These are phyloP conservation scores for Malania oleifera DNA, from an alignment of 164 flowering plant genomes.

Conservation along the genomic window DNA sequence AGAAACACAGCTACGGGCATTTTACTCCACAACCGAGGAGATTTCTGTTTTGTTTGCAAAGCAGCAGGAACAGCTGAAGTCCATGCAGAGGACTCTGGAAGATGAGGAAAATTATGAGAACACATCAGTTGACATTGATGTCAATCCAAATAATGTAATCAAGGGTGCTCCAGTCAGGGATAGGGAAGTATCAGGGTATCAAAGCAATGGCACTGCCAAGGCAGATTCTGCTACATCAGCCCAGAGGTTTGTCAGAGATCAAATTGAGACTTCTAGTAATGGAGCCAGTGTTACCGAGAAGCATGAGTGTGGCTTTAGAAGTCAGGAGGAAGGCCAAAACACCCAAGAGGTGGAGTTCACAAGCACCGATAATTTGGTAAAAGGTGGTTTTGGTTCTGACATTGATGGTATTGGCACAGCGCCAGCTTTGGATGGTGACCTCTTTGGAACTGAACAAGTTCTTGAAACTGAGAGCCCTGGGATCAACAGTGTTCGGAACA, in stretches of 20 bases:
- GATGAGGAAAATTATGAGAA: slow-evolving; percentile 87
- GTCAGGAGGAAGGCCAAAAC: slow-evolving; percentile 47
- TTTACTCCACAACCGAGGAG: slow-evolving; percentile 97
- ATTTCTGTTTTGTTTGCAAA: slow-evolving; percentile 64
- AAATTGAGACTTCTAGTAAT: slow-evolving; percentile 37
- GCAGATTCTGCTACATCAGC: slow-evolving; percentile 48
- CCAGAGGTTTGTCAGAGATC: slow-evolving; percentile 33
- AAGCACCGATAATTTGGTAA: slow-evolving; percentile 38
- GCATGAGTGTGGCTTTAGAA: slow-evolving; percentile 68
- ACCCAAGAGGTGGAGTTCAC: slow-evolving; percentile 81
- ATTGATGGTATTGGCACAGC: slow-evolving; percentile 61
- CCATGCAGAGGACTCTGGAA: slow-evolving; percentile 93
- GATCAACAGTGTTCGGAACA: slow-evolving; percentile 24
- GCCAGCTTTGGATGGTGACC: slow-evolving; percentile 44
- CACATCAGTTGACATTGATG: slow-evolving; percentile 53
- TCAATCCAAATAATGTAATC: slow-evolving; percentile 24
- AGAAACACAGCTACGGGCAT: slow-evolving; percentile 94
- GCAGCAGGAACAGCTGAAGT: slow-evolving; percentile 93
- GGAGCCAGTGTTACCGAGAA: slow-evolving; percentile 76
- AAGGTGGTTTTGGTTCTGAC: slow-evolving; percentile 78
- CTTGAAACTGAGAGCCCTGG: slow-evolving; percentile 68
- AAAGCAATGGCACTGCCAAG: slow-evolving; percentile 25
- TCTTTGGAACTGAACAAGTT: slow-evolving; percentile 56
- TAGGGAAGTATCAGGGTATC: slow-evolving; percentile 16
- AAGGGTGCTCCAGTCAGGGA: slow-evolving; percentile 18